These are phyloP conservation scores for Brettanomyces custersianus DNA, from an alignment of 805 yeast species.

Conservation along the genomic window DNA sequence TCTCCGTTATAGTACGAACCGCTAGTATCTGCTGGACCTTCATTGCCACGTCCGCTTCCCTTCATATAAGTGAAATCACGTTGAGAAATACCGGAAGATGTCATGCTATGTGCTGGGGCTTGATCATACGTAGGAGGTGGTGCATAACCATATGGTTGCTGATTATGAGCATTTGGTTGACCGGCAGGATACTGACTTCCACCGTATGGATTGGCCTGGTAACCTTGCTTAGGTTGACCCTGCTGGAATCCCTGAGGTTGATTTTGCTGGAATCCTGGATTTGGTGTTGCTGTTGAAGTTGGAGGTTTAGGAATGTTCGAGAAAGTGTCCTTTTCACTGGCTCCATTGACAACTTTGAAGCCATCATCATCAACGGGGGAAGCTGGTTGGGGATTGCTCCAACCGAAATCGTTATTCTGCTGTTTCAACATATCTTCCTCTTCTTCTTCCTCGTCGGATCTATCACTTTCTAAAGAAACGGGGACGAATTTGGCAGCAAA, in stretches of 20 bases:
- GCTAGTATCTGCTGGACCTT: background rate
- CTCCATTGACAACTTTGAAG: background rate
- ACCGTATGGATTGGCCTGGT: background rate
- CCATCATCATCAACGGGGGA: background rate
- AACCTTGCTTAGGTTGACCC: no score
- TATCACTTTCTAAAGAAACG: conserved; percentile 6
- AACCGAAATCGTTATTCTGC: conserved; percentile 1
- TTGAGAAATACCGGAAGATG: background rate
- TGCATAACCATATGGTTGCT: background rate
- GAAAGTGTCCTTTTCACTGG: background rate
- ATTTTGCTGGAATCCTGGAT: no score
- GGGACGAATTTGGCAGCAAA: conserved; percentile 24
- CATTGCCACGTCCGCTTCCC: background rate
- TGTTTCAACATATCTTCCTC: background rate
- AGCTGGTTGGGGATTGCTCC: background rate
- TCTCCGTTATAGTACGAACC: no score
- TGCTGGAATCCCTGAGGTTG: no score
- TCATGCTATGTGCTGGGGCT: background rate
- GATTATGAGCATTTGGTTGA: background rate
- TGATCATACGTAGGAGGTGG: background rate
- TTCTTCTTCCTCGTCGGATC: conserved; percentile 7
- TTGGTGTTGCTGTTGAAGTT: background rate
- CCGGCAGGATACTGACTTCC: no score
- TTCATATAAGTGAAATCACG: conserved; percentile 3
- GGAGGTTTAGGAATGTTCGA: background rate